Conservation (phyloP, 2,329 filamentous ascomycete species). For the Colletotrichum zoysiae region DNA sequence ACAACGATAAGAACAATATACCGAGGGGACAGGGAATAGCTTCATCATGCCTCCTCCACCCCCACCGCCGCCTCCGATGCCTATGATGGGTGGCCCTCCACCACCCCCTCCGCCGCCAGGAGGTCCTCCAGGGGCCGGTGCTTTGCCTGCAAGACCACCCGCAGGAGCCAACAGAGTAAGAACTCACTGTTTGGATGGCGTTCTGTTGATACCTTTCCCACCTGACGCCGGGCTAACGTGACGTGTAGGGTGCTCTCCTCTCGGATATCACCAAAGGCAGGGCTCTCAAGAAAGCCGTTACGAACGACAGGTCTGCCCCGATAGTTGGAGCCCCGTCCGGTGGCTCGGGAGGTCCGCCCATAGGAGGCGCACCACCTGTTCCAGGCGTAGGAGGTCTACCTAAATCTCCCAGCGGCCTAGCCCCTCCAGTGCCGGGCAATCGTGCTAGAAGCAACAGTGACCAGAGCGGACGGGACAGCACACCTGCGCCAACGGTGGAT, state of each 20-base stretch:
- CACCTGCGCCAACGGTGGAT: slow-evolving; percentile 59
- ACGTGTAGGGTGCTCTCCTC: slow-evolving; percentile 81
- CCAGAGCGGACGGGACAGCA: slow-evolving; percentile 63
- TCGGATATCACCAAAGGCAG: slow-evolving; percentile 88
- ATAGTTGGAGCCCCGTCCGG: slow-evolving; percentile 69
- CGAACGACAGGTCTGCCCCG: slow-evolving; percentile 93
- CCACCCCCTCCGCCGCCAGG: slow-evolving; percentile 72
- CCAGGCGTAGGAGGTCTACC: slow-evolving; percentile 66
- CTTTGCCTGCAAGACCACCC: slow-evolving; percentile 69
- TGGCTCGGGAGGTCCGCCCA: slow-evolving; percentile 68
- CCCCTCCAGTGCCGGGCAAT: slow-evolving; percentile 78
- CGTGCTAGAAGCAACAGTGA: slow-evolving; percentile 89
- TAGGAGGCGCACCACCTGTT: slow-evolving; percentile 85
- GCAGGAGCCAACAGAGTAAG: slow-evolving; percentile 72
- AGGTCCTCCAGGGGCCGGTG: slow-evolving; percentile 53
- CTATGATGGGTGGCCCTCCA: slow-evolving; percentile 70
- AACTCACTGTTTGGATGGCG: slow-evolving; percentile 39
- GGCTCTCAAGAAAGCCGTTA: slow-evolving; percentile 84
- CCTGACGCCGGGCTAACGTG: slow-evolving; percentile 33
- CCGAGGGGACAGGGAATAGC: neutral
- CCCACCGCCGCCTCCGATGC: slow-evolving; percentile 75
- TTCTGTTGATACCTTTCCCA: no score
- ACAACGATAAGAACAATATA: neutral
- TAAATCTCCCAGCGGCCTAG: slow-evolving; percentile 72
- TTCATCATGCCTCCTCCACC: slow-evolving; percentile 67